Evolutionary conservation across 495 filamentous ascomycete species (phyloP), one percentile per base, ranked within the genome.

Genomic region (Xylaria scruposa): DNA sequence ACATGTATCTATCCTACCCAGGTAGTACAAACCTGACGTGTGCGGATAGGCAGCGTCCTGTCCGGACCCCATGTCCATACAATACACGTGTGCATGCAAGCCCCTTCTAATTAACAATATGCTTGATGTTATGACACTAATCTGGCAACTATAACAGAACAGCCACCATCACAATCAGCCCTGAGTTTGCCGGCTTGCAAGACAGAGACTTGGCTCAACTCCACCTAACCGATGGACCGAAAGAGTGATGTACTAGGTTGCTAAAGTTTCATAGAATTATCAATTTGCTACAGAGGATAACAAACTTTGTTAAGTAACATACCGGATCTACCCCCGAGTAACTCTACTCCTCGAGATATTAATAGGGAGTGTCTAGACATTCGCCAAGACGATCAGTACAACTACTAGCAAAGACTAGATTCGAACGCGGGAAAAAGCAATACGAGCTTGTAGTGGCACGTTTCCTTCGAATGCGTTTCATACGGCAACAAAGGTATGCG

Each of bases 1-100:
- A 15, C 36, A 6, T 38, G 8, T 38, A 42, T 42, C 38, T 42
- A 42, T 42, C 9, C 38, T 9, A 31, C 29, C 29, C 29, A 31
- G 3, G 29, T 31, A 36, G 49, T 13, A 26, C 53, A 7, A 17
- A 13, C 53, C 2, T 31, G 24, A 31, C 31, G 58, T 6, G 33
- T 60, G 56, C 33, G 21, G 33, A n/a, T 15, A 60, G 31, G 58
- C 58, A 38, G 58, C 17, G 3, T 17, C 58, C 10, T 60, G 33
- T 13, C 58, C 33, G 19, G 29, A 9, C 33, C 31, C 61, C 61
- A 47, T 26, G 38, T 42, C n/a, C 60, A 29, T 62, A 40, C 60
- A 10, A 42, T 47, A 64, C 61, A 31, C 61, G 33, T 60, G 58
- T 60, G 19, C 9, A 33, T 38, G 58, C 33, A 60, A 60, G 58